Base-by-base conservation (phyloP, 2,329 filamentous ascomycete species). In the Ophiognomonia clavigignenti-juglandacearum region DNA sequence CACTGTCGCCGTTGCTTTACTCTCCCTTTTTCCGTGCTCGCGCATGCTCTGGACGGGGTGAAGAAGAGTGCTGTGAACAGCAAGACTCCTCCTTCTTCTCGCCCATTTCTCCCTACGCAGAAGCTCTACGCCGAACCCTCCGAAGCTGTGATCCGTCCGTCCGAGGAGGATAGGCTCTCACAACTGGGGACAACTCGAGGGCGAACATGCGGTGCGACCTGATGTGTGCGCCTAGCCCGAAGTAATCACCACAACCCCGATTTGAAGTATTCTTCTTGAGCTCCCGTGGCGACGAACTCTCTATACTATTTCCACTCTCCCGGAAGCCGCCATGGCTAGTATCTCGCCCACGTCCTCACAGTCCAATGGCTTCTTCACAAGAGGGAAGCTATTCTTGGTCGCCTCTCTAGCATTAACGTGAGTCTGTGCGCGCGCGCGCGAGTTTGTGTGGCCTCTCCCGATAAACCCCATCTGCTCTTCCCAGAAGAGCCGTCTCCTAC, bases 341-440 rank as follows among this genome's bases (percentile, higher is more conserved):
- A n/a, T n/a, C n/a, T 27, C 35, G 39, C 39, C 48, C 29, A 39
- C 56, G 29, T 43, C 55, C 3, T 41, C 48, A 24, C 50, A 54
- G 29, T 50, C 45, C 14, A 52, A 54, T 53, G 24, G 56, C 7
- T 60, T 57, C 54, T 45, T 68, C 37, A 70, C 66, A 38, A 68
- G 61, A 48, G 46, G 51, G 22, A 66, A 63, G 48, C 32, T 70
- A 16, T 50, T 71, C 8, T 14, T 68, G 34, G 47, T 60, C 4
- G 35, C 64, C 8, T 69, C 64, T 8, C 53, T 72, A 20, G 49
- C 56, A 22, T 52, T 70, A 29, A 71, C 66, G 70, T 72, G 61
- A 45, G 68, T 56, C 3, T 23, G 19, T 24, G n/a, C n/a, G n/a
- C n/a, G n/a, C n/a, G n/a, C n/a, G n/a, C n/a, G n/a, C n/a, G n/a